Percentiles rank a stretch among this genome's conserved stretches.
phyloP scores from a whole-genome alignment of 768 basidiomycete genomes.

The Kwoniella sp. region DNA sequence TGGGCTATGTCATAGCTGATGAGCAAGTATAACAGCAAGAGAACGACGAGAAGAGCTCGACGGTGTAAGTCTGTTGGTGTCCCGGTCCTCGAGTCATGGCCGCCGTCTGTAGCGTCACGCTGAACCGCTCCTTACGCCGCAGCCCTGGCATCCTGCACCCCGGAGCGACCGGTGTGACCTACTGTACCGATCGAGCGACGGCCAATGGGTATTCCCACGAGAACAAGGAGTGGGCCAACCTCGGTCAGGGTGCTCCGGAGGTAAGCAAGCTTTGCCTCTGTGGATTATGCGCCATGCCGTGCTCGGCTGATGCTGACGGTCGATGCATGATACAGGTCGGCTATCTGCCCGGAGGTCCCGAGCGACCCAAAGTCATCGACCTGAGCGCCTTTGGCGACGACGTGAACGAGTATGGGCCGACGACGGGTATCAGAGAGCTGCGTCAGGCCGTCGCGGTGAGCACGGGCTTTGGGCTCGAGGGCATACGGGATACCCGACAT shows the following conservation, averaged over 20 bases:
- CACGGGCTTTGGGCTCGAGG: no score
- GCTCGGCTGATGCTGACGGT: background rate
- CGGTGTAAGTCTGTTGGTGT: conserved; percentile 39
- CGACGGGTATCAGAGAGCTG: conserved; percentile 77
- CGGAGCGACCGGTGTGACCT: conserved; percentile 60
- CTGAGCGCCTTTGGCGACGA: conserved; percentile 55
- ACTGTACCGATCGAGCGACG: conserved; percentile 71
- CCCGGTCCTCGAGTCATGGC: background rate
- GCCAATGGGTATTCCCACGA: conserved; percentile 74
- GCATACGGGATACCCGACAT: background rate
- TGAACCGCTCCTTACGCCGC: no score
- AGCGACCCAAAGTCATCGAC: conserved; percentile 63
- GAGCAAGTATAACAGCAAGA: background rate
- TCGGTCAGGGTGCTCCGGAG: conserved; percentile 78
- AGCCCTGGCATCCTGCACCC: conserved; percentile 30
- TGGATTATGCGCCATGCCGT: background rate
- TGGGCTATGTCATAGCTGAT: no score
- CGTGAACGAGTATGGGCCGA: conserved; percentile 76
- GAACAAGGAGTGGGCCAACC: conserved; percentile 44
- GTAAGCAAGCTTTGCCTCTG: background rate
- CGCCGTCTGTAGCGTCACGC: no score
- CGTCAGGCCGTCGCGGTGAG: conserved; percentile 75
- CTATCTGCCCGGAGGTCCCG: conserved; percentile 72
- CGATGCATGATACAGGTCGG: conserved; percentile 21
- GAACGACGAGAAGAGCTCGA: conserved; percentile 38